Conservation (phyloP, 768 basidiomycete species). For the Lentinula edodes region DNA sequence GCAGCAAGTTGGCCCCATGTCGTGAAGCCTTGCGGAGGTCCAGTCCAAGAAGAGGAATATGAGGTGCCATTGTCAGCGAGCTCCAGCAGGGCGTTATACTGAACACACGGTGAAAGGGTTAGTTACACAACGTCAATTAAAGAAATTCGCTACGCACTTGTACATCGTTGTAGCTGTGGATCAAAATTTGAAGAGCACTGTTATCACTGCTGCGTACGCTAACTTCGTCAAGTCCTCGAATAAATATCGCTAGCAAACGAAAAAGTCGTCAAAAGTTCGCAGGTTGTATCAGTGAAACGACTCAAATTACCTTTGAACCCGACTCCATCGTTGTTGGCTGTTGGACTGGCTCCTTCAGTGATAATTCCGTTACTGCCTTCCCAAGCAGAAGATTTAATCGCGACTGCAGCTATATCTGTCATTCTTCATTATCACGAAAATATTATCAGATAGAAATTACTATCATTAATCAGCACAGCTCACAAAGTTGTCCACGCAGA, state of each 20-base stretch:
- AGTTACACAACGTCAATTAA: neutral
- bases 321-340: conserved; percentile 37
- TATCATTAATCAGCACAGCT: conserved; percentile 11
- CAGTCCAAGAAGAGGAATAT: conserved; percentile 43
- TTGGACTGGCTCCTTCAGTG: conserved; percentile 41
- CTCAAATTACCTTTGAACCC: conserved; percentile 43
- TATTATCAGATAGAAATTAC: conserved; percentile 5
- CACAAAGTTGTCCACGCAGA: conserved; percentile 35
- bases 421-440: conserved; percentile 19
- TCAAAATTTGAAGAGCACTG: conserved; percentile 29
- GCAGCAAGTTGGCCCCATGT: conserved; percentile 47
- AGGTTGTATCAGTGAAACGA: neutral
- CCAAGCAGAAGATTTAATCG: conserved; percentile 40
- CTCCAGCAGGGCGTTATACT: conserved; percentile 48
- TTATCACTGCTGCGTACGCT: conserved; percentile 33
- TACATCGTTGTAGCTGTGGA: conserved; percentile 46
- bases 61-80: conserved; percentile 36
- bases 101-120: neutral
- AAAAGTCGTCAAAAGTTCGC: neutral
- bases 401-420: conserved; percentile 30
- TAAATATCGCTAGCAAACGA: conserved; percentile 30
- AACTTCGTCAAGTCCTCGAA: conserved; percentile 43
- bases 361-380: conserved; percentile 45
- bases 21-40: conserved; percentile 39
- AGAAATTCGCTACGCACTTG: conserved; percentile 28